Conservation (phyloP, 331 rosid genomes). For the Spiraea crenata region DNA sequence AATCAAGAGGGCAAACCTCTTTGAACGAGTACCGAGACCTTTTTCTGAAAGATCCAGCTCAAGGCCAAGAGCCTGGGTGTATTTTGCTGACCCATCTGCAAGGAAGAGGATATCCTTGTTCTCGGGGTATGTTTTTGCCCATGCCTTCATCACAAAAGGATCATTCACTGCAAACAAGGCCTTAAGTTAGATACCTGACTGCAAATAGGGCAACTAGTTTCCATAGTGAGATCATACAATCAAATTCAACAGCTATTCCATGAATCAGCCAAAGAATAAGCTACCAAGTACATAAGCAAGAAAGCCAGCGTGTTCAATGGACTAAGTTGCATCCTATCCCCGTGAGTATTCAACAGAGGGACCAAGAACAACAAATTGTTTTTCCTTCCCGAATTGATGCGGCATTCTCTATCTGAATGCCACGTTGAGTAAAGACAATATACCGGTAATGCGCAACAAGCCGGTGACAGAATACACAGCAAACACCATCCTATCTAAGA, state of each 20-base stretch:
- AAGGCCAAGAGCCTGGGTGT: slow-evolving; percentile 70
- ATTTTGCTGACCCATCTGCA: slow-evolving; percentile 89
- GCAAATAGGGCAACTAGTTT: not conserved
- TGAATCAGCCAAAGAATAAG: not conserved
- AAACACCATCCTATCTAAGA: not conserved
- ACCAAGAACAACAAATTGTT: not conserved
- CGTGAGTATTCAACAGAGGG: not conserved
- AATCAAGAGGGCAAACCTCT: slow-evolving; percentile 77
- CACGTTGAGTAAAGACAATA: not conserved
- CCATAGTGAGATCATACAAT: not conserved
- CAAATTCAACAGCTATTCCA: not conserved
- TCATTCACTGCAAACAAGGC: slow-evolving; percentile 66
- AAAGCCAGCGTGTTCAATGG: not conserved
- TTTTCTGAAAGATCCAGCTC: slow-evolving; percentile 87
- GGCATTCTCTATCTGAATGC: not conserved
- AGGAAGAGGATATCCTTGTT: slow-evolving; percentile 88
- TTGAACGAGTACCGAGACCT: slow-evolving; percentile 80
- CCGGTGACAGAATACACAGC: not conserved
- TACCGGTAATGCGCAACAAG: not conserved
- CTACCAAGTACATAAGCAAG: not conserved
- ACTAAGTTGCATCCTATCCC: not conserved
- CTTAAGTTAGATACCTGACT: slow-evolving; percentile 4
- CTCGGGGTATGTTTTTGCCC: slow-evolving; percentile 80
- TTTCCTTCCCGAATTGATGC: not conserved
- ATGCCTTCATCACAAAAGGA: slow-evolving; percentile 86